Base-by-base conservation (phyloP, 2,329 filamentous ascomycete species). In the Chrysoporthe cubensis region DNA sequence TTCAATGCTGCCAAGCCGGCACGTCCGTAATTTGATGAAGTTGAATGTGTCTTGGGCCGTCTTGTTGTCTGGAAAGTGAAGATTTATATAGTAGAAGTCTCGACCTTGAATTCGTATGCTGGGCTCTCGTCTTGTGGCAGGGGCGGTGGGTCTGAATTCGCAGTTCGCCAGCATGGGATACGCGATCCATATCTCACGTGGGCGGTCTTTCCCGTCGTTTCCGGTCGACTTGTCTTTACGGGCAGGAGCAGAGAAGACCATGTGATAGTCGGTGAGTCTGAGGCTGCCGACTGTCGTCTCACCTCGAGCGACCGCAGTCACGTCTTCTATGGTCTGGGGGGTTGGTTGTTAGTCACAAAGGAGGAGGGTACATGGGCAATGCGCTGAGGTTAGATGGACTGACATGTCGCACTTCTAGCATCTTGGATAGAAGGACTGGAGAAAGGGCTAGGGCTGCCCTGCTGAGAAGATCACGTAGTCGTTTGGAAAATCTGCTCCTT, bases 81-180 rank as follows among this genome's bases (percentile, higher is more conserved):
- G 94, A 70, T 92, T 94, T 70, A 97, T 89, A 79, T 94, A 97
- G 61, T 89, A 95, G 78, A 99, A 98, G 82, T 99, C 96, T 67
- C 95, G 91, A 76, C 94, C 94, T 64, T 94, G 90, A 70, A 99
- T 82, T 64, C 95, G 91, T 75, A 99, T 93, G 3, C 92, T 92
- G 6, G 94, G 93, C 43, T 89, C 86, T 70, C 93, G 87, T 62
- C 88, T 87, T 67, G 91, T 91, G 14, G 85, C 83, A 7, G 88
- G 84, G 21, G 91, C 90, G 59, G 90, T 89, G 40, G 93, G 91
- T 69, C 93, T 88, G 72, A 95, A 88, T 34, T 87, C 88, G 80
- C 94, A 97, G 75, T 90, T 88, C 52, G 88, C 88, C 74, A 99
- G 93, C 80, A 98, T 94, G 34, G 95, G 94, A 79, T 94, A 99